A percentile compares a stretch with the other conserved stretches of the same genome.
Conservation (phyloP, 2,329 filamentous ascomycete species). For the Diaporthe sp. region DNA sequence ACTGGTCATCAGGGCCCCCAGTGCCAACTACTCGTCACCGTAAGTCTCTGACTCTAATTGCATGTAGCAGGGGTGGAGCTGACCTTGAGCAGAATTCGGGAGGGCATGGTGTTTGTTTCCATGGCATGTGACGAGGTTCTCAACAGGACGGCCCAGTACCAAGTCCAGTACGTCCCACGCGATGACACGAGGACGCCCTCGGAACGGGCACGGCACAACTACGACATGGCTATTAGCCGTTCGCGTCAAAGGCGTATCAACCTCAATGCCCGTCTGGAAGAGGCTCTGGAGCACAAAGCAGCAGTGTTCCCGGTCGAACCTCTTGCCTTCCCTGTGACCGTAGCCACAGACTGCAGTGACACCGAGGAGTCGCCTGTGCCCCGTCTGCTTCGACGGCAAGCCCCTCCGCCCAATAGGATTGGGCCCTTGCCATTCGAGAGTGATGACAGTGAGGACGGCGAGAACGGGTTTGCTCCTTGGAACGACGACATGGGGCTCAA, state of each 20-base stretch:
- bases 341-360: conserved; percentile 69
- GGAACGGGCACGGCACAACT: conserved; percentile 60
- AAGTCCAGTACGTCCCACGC: conserved; percentile 73
- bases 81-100: conserved; percentile 75
- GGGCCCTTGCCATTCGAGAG: conserved; percentile 70
- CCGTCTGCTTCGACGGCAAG: conserved; percentile 47
- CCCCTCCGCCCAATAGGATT: conserved; percentile 64
- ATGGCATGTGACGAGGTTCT: conserved; percentile 87
- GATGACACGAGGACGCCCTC: conserved; percentile 44
- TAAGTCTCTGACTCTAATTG: conserved; percentile 63
- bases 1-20: conserved; percentile 88
- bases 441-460: conserved; percentile 57
- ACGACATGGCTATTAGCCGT: conserved; percentile 62
- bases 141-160: conserved; percentile 79
- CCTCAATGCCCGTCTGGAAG: conserved; percentile 57
- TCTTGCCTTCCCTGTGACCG: conserved; percentile 36
- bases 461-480: conserved; percentile 47
- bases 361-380: conserved; percentile 59
- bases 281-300: conserved; percentile 54
- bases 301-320: conserved; percentile 40
- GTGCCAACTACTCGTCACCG: conserved; percentile 86
- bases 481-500: conserved; percentile 49
- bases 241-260: conserved; percentile 61
- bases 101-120: conserved; percentile 92
- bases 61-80: conserved; percentile 17